Conservation (phyloP, 352 stramenopile species). For the Globisporangium nodosum region DNA sequence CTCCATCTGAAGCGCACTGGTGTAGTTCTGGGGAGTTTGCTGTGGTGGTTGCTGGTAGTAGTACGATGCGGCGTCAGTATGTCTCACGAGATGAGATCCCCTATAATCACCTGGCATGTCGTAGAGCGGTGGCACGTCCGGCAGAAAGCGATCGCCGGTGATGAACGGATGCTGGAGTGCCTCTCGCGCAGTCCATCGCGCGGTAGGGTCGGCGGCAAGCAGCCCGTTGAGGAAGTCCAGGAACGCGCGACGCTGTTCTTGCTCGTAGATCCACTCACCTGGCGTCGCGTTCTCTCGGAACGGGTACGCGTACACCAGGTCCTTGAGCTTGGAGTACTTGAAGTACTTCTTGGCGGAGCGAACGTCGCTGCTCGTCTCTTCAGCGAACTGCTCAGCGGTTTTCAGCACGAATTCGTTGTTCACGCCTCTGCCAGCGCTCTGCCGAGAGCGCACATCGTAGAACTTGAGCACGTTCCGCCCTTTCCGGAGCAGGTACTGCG, state of each 20-base stretch:
- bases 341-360: slow-evolving; percentile 46
- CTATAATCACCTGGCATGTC: not conserved
- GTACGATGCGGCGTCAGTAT: not conserved
- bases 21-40: not conserved
- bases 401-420: slow-evolving; percentile 27
- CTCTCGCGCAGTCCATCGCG: slow-evolving; percentile 29
- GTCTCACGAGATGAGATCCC: not conserved
- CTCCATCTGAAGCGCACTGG: not conserved
- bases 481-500: slow-evolving; percentile 24
- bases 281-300: slow-evolving; percentile 18
- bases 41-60: not conserved
- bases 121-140: not conserved
- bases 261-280: slow-evolving; percentile 9
- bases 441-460: slow-evolving; percentile 24
- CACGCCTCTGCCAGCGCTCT: slow-evolving; percentile 1
- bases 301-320: slow-evolving; percentile 40
- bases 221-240: slow-evolving; percentile 31
- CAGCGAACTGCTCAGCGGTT: slow-evolving; percentile 27
- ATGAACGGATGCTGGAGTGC: slow-evolving; percentile 46
- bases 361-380: slow-evolving; percentile 23
- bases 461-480: slow-evolving; percentile 40
- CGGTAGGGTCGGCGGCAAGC: slow-evolving; percentile 24
- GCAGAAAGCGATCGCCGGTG: slow-evolving; percentile 23
- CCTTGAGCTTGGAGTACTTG: slow-evolving; percentile 37
- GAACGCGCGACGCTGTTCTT: slow-evolving; percentile 25